phyloP scores from a whole-genome alignment of 148 eudicot genomes.

The Camellia granthamiana region DNA sequence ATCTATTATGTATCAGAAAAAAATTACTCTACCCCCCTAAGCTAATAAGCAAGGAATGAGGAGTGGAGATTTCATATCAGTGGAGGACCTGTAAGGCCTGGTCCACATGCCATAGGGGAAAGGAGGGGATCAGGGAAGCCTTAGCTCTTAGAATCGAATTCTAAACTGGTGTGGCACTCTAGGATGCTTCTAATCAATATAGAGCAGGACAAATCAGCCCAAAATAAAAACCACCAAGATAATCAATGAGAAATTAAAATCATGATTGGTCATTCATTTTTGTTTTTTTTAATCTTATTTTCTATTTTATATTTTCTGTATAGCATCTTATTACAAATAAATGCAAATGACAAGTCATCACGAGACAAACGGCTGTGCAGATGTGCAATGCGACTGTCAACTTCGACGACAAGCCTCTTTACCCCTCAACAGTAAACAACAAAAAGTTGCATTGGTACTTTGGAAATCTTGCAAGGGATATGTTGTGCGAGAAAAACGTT shows the following conservation, averaged over 20 bases:
- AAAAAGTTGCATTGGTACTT: slow-evolving; percentile 49
- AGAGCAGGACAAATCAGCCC: too few relatives aligned
- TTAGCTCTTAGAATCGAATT: too few relatives aligned
- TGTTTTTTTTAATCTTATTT: not conserved
- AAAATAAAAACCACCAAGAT: too few relatives aligned
- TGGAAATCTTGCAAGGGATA: slow-evolving; percentile 37
- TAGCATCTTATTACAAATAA: not conserved
- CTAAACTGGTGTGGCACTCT: too few relatives aligned
- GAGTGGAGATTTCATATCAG: not conserved
- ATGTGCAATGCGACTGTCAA: slow-evolving; percentile 64
- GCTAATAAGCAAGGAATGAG: not conserved
- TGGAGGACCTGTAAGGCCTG: too few relatives aligned
- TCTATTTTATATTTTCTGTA: not conserved
- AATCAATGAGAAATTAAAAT: too few relatives aligned
- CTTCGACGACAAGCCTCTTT: slow-evolving; percentile 36
- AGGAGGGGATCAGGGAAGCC: too few relatives aligned
- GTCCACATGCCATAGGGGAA: too few relatives aligned
- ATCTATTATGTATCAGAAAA: too few relatives aligned
- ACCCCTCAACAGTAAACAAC: slow-evolving; percentile 57
- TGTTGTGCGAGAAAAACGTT: slow-evolving; percentile 51
- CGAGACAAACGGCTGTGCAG: slow-evolving; percentile 65
- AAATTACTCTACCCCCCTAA: too few relatives aligned
- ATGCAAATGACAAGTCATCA: slow-evolving; percentile 48
- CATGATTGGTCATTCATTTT: not conserved
- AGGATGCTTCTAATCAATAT: too few relatives aligned